Percentiles rank a stretch among this genome's conserved stretches.
Conservation (phyloP, 225 moss, liverwort and hornwort species). For the Sphagnum tenellum region DNA sequence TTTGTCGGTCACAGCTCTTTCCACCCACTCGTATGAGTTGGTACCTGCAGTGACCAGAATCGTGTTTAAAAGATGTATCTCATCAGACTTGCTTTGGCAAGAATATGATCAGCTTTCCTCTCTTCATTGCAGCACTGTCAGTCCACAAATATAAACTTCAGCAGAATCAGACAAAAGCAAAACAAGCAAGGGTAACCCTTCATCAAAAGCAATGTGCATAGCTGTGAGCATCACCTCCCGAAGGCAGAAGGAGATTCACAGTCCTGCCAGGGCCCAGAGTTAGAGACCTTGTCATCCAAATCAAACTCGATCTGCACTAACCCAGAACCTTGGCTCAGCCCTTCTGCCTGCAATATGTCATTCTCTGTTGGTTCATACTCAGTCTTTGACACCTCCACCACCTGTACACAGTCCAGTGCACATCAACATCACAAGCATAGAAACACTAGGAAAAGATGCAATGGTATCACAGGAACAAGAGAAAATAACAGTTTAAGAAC, state of each 20-base stretch:
- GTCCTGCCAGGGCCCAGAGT: slow-evolving; percentile 59
- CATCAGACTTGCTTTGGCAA: no score
- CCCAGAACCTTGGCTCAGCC: slow-evolving; percentile 94
- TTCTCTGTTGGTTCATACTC: slow-evolving; percentile 57
- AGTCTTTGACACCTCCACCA: slow-evolving; percentile 54
- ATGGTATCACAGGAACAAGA: no score
- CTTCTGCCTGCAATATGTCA: slow-evolving; percentile 80
- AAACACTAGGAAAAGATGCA: no score
- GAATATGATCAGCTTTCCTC: no score
- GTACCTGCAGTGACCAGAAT: slow-evolving; percentile 38
- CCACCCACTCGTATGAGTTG: slow-evolving; percentile 98
- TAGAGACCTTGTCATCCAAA: slow-evolving; percentile 69
- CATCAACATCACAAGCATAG: no score
- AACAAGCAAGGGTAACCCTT: no score
- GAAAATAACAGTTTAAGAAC: no score
- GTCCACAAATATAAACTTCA: no score
- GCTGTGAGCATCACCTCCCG: slow-evolving; percentile 39
- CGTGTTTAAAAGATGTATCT: no score
- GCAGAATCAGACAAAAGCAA: no score
- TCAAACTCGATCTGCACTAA: slow-evolving; percentile 86
- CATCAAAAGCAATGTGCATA: no score
- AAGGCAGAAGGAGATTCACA: slow-evolving; percentile 36
- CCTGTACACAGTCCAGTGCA: slow-evolving; percentile 22
- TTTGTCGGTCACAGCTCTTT: slow-evolving; percentile 85
- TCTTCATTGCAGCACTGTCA: no score